Evolutionary conservation across 1,139 yeast species (phyloP).

Genomic region (Yamadazyma songkhlaensis): DNA sequence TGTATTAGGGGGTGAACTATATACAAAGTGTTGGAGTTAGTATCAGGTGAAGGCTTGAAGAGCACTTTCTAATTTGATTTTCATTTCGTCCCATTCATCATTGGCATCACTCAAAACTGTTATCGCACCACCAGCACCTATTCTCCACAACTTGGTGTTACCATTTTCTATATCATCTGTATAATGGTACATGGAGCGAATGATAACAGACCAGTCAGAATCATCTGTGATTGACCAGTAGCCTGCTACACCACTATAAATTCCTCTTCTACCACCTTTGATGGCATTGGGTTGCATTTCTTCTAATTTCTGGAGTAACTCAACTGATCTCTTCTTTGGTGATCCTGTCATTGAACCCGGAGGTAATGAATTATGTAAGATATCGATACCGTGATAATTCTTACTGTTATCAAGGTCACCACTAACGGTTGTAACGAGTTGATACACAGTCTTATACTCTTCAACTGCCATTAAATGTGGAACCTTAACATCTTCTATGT

Average conservation of each 20-base stretch:
- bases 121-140: slow-evolving; percentile 99
- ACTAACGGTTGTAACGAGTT: slow-evolving; percentile 83
- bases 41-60: slow-evolving; percentile 55
- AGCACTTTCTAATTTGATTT: slow-evolving; percentile 75
- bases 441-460: slow-evolving; percentile 88
- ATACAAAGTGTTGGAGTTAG: too few species aligned
- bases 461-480: slow-evolving; percentile 86
- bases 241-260: slow-evolving; percentile 94
- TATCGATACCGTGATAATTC: slow-evolving; percentile 67
- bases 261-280: slow-evolving; percentile 61
- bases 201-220: slow-evolving; percentile 96
- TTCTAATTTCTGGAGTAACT: slow-evolving; percentile 62
- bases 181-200: slow-evolving; percentile 78
- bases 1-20: too few species aligned
- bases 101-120: slow-evolving; percentile 79
- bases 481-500: slow-evolving; percentile 67
- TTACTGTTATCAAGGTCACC: slow-evolving; percentile 49
- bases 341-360: slow-evolving; percentile 99
- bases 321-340: slow-evolving; percentile 91
- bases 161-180: slow-evolving; percentile 42
- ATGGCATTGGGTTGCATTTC: slow-evolving; percentile 38
- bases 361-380: slow-evolving; percentile 76
- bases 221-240: slow-evolving; percentile 89
- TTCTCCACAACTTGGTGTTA: slow-evolving; percentile 55
- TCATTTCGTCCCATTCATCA: slow-evolving; percentile 94